Base-by-base conservation (phyloP, 2,329 filamentous ascomycete genomes). In the Arthrobotrys sinensis region DNA sequence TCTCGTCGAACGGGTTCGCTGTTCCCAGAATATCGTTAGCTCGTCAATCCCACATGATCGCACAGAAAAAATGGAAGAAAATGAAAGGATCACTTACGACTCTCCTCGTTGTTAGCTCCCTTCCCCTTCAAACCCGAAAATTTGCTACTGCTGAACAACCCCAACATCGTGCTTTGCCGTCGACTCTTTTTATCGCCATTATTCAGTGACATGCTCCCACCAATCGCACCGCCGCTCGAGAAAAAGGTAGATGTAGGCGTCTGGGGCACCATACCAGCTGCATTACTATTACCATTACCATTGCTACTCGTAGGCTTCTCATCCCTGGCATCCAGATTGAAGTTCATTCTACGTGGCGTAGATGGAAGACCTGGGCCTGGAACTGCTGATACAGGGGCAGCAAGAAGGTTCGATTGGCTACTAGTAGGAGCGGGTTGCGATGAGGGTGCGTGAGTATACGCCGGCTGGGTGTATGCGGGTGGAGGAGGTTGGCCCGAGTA, bases 161-260 rank as follows among this genome's bases (percentile, higher is more conserved):
- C 76, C 76, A 79, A 69, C 76, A 79, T 79, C 6, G 76, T 71
- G 57, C 76, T 79, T 62, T 79, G 66, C 48, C 76, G 62, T 65
- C 62, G 70, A 53, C 63, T 69, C 76, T 79, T 79, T 65, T 79
- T 79, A 53, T 79, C 69, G 28, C 40, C 48, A 45, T 73, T 71
- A 45, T 64, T 71, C 45, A 79, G 55, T 32, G 68, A 60, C 67
- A 79, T 75, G 64, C 67, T 79, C 21, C 70, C 67, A 11, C 70
- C 70, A 64, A 73, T 69, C 19, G 66, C 76, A 38, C 68, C 76
- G 53, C 69, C 75, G 53, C 75, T 78, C n/a, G 75, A 60, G 46
- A 75, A 75, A 69, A 53, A 72, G 62, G 62, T 72, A 48, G 68
- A 64, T 32, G 62, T 72, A 48, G 68, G 67, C 45, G 75, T 67